Conservation (phyloP, 495 filamentous ascomycete species). For the Neurospora terricola region DNA sequence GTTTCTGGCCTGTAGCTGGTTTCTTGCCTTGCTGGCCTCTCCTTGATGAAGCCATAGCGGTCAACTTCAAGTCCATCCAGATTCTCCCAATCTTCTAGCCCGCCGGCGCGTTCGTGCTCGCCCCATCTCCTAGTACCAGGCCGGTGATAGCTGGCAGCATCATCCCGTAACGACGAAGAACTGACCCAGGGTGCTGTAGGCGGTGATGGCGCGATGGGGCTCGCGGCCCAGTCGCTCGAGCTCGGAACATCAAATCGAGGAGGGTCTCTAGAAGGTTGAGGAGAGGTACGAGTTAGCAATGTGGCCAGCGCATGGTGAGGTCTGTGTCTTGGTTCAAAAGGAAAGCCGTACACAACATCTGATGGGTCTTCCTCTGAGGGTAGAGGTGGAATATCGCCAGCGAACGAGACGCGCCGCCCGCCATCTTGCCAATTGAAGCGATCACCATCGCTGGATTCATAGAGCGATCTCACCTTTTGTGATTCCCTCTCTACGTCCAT, state of each 20-base stretch:
- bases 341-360: conserved; percentile 44
- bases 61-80: conserved; percentile 81
- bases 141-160: not conserved
- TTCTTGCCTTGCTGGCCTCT: conserved; percentile 29
- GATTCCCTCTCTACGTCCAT: conserved; percentile 79
- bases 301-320: conserved; percentile 21
- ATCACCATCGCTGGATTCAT: conserved; percentile 55
- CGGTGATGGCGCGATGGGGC: conserved; percentile 6
- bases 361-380: conserved; percentile 37
- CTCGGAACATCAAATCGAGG: conserved; percentile 9
- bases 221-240: conserved; percentile 10
- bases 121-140: conserved; percentile 22
- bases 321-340: conserved; percentile 15
- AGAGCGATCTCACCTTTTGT: conserved; percentile 84
- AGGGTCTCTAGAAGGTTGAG: conserved; percentile 2
- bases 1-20: conserved; percentile 47
- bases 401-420: conserved; percentile 30
- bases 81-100: conserved; percentile 93
- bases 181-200: conserved; percentile 23
- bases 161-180: conserved; percentile 29
- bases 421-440: conserved; percentile 49
- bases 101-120: conserved; percentile 55
- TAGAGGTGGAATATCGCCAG: conserved; percentile 29
- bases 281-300: conserved; percentile 1
- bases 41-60: conserved; percentile 84